These are phyloP conservation scores for Chlorella ohadii DNA, from an alignment of 139 green algal species.

Conservation along the genomic window DNA sequence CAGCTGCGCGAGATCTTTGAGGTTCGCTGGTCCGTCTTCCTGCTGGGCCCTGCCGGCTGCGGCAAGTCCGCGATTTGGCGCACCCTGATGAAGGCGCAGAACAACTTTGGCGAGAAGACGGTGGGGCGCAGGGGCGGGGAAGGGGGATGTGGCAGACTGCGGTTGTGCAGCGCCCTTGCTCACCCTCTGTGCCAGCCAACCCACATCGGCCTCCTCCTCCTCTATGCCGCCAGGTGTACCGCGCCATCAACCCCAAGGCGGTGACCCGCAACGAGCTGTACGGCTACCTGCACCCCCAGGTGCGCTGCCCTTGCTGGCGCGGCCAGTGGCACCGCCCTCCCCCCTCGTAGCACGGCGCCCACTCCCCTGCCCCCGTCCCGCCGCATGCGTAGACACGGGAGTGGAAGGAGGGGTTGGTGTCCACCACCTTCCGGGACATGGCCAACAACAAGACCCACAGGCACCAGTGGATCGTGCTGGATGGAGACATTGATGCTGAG, in stretches of 20 bases:
- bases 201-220: neutral
- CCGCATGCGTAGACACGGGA: constrained; percentile 74
- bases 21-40: constrained; percentile 94
- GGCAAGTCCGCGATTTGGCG: constrained; percentile 94
- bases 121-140: constrained; percentile 24
- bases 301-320: neutral
- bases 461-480: constrained; percentile 97
- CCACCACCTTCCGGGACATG: constrained; percentile 47
- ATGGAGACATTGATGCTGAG: constrained; percentile 95
- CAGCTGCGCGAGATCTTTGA: constrained; percentile 83
- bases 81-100: constrained; percentile 88
- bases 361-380: neutral
- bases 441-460: constrained; percentile 82
- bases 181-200: too few species aligned
- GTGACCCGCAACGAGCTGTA: constrained; percentile 96
- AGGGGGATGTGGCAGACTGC: neutral
- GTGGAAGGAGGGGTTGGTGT: constrained; percentile 95
- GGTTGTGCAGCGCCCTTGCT: too few species aligned
- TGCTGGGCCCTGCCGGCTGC: constrained; percentile 89
- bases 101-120: constrained; percentile 75
- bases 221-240: neutral
- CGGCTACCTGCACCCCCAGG: constrained; percentile 81
- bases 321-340: too few species aligned
- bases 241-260: constrained; percentile 67
- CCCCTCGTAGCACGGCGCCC: too few species aligned